Percentiles rank a stretch among this genome's conserved stretches.
Evolutionary conservation across 2,329 filamentous ascomycete genomes (phyloP).

Genomic region (Diaporthe destruens): DNA sequence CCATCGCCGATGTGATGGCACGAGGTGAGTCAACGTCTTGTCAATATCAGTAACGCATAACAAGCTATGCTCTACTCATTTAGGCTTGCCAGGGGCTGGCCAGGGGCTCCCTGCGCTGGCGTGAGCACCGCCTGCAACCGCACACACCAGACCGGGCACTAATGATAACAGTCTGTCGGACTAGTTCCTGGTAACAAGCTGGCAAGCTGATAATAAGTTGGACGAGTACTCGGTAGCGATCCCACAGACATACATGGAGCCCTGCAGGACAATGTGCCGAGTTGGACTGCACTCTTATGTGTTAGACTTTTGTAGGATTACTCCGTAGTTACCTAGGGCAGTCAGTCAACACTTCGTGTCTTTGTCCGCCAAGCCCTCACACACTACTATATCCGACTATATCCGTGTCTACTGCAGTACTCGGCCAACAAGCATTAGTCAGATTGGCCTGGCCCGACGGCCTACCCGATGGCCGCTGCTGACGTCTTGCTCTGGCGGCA

Average conservation of each 20-base stretch:
- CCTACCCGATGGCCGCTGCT: constrained; percentile 7
- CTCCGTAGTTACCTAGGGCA: too few species aligned
- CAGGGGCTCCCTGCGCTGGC: background rate
- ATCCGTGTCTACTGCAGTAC: too few species aligned
- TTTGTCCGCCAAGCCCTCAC: too few species aligned
- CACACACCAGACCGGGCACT: background rate
- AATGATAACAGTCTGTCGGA: background rate
- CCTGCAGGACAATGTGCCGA: too few species aligned
- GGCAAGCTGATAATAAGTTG: too few species aligned
- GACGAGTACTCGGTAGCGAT: too few species aligned
- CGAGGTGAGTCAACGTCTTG: constrained; percentile 14
- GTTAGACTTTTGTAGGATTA: too few species aligned
- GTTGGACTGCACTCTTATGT: too few species aligned
- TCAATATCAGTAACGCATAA: background rate
- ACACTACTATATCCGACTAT: too few species aligned
- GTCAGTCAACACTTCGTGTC: too few species aligned
- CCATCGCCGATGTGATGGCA: constrained; percentile 32
- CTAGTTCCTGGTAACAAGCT: background rate
- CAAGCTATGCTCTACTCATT: constrained; percentile 21
- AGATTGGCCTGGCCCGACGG: background rate
- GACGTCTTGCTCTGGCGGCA: constrained; percentile 15
- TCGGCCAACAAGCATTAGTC: constrained; percentile 1
- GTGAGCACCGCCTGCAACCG: background rate
- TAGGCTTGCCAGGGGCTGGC: background rate
- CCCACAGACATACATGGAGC: too few species aligned